Base-by-base conservation (phyloP, 164 flowering plant species). In the Chimonanthus praecox region DNA sequence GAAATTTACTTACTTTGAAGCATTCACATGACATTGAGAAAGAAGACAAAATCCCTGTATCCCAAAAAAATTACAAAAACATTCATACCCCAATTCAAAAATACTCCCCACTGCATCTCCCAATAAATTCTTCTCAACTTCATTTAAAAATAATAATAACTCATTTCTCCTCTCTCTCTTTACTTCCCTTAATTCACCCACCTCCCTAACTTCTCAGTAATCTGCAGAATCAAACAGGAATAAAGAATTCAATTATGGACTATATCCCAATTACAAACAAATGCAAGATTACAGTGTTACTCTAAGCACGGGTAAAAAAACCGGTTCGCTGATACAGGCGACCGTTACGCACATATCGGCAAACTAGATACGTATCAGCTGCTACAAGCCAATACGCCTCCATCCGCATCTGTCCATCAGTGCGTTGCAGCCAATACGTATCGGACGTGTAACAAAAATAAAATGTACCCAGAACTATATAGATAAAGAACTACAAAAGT, bases 11-110 rank as follows among this genome's bases (percentile, higher is more conserved):
- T 54, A 18, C 51, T 6, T 54, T 44, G 64, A 58, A 43, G 13
- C 44, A 50, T 20, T 20, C 65, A 58, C 43, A 21, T 33, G 72
- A 49, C 69, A 46, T 44, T 20, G 47, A 8, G 13, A 43, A 70
- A 70, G 54, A 50, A 44, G 63, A 50, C 73, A 60, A 71, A 71
- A 71, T 71, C 20, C 65, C 45, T 44, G 21, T 60, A 10, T 45
- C 73, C 21, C 9, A 58, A 58, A 51, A 33, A 69, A 50, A 44
- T n/a, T n/a, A 33, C 21, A 43, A 50, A 70, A 70, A 70, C 72
- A 70, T 70, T 70, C 72, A 70, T 54, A 16, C 72, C 54, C n/a
- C 70, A 18, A 43, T 49, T n/a, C 60, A 54, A 13, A 54, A 10
- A 54, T 3, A n/a, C 33, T 33, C 0, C 70, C 70, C 16, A 63